phyloP scores from a whole-genome alignment of 495 filamentous ascomycete species.

The Penicillium argentinense region DNA sequence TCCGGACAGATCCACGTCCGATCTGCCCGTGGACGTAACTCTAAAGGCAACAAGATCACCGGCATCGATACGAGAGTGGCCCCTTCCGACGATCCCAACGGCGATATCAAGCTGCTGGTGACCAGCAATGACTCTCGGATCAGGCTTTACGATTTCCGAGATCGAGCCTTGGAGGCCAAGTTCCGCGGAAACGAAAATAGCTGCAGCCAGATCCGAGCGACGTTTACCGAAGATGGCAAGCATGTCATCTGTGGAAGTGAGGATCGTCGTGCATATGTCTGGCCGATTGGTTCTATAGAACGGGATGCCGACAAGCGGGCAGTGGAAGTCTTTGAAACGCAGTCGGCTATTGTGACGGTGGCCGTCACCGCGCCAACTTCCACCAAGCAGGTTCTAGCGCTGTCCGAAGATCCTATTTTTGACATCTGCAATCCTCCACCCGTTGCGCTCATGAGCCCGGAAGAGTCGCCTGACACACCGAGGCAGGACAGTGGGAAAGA shows the following conservation, averaged over 20 bases:
- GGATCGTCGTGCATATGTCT: conserved; percentile 85
- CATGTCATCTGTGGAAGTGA: conserved; percentile 95
- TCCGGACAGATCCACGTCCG: conserved; percentile 85
- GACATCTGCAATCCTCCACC: conserved; percentile 96
- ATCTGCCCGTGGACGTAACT: conserved; percentile 86
- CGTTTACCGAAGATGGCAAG: conserved; percentile 82
- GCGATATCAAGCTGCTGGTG: conserved; percentile 81
- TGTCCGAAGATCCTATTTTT: conserved; percentile 88
- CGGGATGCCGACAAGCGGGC: conserved; percentile 77
- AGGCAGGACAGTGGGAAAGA: conserved; percentile 23
- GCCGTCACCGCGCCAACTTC: conserved; percentile 79
- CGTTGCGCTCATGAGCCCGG: conserved; percentile 75
- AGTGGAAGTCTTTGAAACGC: conserved; percentile 85
- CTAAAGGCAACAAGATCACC: conserved; percentile 96
- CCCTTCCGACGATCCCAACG: conserved; percentile 60
- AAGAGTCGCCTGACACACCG: conserved; percentile 52
- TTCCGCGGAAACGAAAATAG: conserved; percentile 91
- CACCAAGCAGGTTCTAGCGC: conserved; percentile 72
- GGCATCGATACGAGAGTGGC: conserved; percentile 77
- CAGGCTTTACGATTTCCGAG: conserved; percentile 82
- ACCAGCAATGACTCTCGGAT: conserved; percentile 95
- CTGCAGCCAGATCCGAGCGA: conserved; percentile 88
- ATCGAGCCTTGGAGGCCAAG: conserved; percentile 83
- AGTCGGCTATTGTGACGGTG: conserved; percentile 83
- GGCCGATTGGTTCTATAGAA: conserved; percentile 64